Evolutionary conservation across 768 basidiomycete species (phyloP).

Genomic region (Harrya chromipes): DNA sequence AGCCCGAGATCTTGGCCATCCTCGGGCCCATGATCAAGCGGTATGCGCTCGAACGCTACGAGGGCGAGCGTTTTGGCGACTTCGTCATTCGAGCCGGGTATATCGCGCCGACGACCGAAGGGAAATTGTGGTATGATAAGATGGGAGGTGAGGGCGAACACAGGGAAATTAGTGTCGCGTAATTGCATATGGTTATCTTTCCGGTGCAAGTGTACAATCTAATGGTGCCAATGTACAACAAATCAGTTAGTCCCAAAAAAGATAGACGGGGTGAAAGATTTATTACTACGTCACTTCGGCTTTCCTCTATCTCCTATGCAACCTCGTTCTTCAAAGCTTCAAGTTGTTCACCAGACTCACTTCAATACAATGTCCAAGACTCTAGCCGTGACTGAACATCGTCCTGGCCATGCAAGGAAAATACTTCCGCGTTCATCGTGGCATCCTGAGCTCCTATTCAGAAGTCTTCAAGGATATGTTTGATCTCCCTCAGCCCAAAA

Average conservation of each 20-base stretch:
- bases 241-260: too few relatives aligned
- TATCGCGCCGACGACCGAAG: slow-evolving; percentile 80
- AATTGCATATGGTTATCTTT: neutral
- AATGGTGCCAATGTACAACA: too few relatives aligned
- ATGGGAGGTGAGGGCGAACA: slow-evolving; percentile 76
- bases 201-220: neutral
- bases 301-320: too few relatives aligned
- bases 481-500: slow-evolving; percentile 1
- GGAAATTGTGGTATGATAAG: slow-evolving; percentile 82
- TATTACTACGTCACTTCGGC: too few relatives aligned
- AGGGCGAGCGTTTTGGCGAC: slow-evolving; percentile 94
- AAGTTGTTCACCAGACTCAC: too few relatives aligned
- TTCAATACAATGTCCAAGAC: too few relatives aligned
- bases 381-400: slow-evolving; percentile 10
- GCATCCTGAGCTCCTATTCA: slow-evolving; percentile 24
- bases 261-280: too few relatives aligned
- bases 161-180: slow-evolving; percentile 29
- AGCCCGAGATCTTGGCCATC: slow-evolving; percentile 88
- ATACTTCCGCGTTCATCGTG: slow-evolving; percentile 33
- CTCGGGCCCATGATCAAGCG: slow-evolving; percentile 91
- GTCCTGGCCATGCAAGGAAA: slow-evolving; percentile 24
- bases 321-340: too few relatives aligned
- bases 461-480: slow-evolving; percentile 31
- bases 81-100: slow-evolving; percentile 92
- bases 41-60: slow-evolving; percentile 81